Evolutionary conservation across 2,329 filamentous ascomycete species (phyloP), one percentile per base, ranked within the genome.

Genomic region (Fusarium sp.): DNA sequence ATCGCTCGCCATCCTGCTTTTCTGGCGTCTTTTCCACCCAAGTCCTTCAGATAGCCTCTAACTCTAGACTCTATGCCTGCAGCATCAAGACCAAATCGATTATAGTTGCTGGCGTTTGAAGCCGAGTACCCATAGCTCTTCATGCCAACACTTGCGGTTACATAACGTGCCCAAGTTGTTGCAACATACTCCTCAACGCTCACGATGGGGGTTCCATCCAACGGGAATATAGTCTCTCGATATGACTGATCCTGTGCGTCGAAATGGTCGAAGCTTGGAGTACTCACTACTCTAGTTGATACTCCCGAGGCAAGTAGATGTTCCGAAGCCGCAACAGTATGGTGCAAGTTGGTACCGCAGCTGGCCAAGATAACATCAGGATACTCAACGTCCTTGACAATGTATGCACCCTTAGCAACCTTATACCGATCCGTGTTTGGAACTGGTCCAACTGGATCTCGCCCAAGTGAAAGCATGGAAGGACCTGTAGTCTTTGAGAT

Each of bases 161-260:
- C 85, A 67, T 87, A 88, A 17, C 86, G 74, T 68, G 87, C 86
- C 86, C 86, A 88, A 2, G 84, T 83, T 9, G 85, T 85, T 0
- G 84, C 81, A 5, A 85, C 80, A 70, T 86, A 88, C 17, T 87
- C 83, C 77, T 88, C 86, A 7, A 88, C 85, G 9, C 86, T 85
- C 3, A 88, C 82, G 9, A 81, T 75, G 3, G 84, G 83, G 5
- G 52, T 71, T 3, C 71, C 70, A 35, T 75, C 70, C 11, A 56
- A 38, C 7, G 69, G 67, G 60, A 69, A 74, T 33, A 72, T 61
- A n/a, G 38, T 63, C 9, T 69, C 71, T 20, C 62, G 78, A 66
- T 87, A 87, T 63, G 81, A 80, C 5, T 77, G 72, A 6, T 81
- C 67, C 73, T 87, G 83, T 50, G 71, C 57, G 54, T 85, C 82